A percentile compares a stretch with the other conserved stretches of the same genome.
Evolutionary conservation across 73 alveolate species (phyloP).

Genomic region (Paramecium pentaurelia): DNA sequence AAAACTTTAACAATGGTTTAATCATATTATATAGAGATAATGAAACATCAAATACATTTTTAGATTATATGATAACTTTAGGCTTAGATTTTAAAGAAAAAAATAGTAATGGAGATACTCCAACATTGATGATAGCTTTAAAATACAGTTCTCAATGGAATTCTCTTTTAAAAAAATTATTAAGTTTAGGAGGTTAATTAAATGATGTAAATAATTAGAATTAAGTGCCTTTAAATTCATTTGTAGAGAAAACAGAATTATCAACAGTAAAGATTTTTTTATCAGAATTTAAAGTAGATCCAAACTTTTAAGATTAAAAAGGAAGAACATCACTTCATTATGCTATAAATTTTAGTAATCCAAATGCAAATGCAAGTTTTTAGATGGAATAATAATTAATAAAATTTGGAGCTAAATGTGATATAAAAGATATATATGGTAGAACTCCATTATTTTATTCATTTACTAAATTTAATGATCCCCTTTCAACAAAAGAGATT

Average conservation of each 20-base stretch:
- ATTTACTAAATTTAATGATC: slow-evolving; percentile 72
- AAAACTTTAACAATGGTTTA: neutral
- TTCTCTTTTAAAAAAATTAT: neutral
- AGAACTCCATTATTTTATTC: slow-evolving; percentile 87
- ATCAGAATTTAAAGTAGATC: slow-evolving; percentile 37
- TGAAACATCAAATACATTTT: neutral
- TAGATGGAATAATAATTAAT: slow-evolving; percentile 72
- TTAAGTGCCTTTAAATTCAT: slow-evolving; percentile 59
- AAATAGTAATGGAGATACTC: slow-evolving; percentile 54
- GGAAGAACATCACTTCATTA: slow-evolving; percentile 69
- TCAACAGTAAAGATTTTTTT: slow-evolving; percentile 6
- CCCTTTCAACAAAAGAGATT: slow-evolving; percentile 43
- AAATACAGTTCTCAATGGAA: neutral
- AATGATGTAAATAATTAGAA: slow-evolving; percentile 62
- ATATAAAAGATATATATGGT: slow-evolving; percentile 64
- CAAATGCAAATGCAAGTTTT: slow-evolving; percentile 79
- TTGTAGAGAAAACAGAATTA: slow-evolving; percentile 57
- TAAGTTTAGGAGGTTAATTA: slow-evolving; percentile 62
- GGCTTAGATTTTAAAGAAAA: slow-evolving; percentile 46
- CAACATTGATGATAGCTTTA: neutral
- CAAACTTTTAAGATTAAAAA: neutral
- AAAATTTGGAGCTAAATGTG: slow-evolving; percentile 70
- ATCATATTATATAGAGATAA: neutral
- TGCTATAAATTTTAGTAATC: slow-evolving; percentile 69
- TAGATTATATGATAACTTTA: slow-evolving; percentile 26